Evolutionary conservation across 768 basidiomycete genomes (phyloP).

Genomic region (Termitomyces sp.): DNA sequence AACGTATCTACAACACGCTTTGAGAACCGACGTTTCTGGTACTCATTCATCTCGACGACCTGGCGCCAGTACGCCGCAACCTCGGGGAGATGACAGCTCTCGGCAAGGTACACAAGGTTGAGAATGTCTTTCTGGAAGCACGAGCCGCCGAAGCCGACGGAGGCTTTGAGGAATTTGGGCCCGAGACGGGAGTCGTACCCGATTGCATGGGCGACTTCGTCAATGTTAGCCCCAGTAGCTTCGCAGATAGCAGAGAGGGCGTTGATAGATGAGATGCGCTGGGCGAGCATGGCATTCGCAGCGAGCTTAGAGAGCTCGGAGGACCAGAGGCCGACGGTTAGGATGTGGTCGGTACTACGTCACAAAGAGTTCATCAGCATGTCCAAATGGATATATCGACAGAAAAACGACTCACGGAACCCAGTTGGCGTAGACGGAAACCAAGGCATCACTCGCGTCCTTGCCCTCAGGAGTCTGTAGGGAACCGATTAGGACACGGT

Average conservation of each 20-base stretch:
- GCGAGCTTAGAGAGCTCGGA: constrained; percentile 98
- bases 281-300: constrained; percentile 98
- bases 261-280: constrained; percentile 97
- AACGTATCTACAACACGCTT: constrained; percentile 95
- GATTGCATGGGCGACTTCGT: constrained; percentile 93
- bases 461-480: constrained; percentile 86
- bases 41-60: constrained; percentile 98
- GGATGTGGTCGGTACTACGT: constrained; percentile 64
- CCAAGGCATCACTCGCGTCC: constrained; percentile 72
- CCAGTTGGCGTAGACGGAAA: constrained; percentile 93
- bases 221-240: constrained; percentile 97
- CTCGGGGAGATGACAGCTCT: constrained; percentile 92
- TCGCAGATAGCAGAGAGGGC: constrained; percentile 98
- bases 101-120: constrained; percentile 96
- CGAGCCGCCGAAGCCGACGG: constrained; percentile 95
- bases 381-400: not conserved
- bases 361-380: not conserved
- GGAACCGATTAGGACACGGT: constrained; percentile 96
- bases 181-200: constrained; percentile 93
- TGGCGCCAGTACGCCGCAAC: constrained; percentile 98
- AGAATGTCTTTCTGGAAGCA: constrained; percentile 99
- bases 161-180: constrained; percentile 91
- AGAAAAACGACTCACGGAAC: constrained; percentile 63
- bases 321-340: constrained; percentile 97
- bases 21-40: constrained; percentile 95